These are phyloP conservation scores for Debaryomyces singareniensis DNA, from an alignment of 1,139 yeast genomes.

Conservation along the genomic window DNA sequence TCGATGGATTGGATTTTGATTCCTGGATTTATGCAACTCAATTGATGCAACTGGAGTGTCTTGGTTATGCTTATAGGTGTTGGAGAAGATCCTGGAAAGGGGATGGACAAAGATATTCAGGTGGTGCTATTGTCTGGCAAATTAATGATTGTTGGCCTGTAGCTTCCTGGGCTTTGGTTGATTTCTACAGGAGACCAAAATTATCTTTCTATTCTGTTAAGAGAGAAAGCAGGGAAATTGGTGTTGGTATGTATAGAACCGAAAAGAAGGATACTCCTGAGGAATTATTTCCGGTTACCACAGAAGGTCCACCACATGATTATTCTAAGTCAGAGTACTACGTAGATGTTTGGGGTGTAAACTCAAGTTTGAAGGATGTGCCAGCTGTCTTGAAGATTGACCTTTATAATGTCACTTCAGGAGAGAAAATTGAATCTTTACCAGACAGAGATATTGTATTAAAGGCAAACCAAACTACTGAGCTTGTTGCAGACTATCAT, in stretches of 20 bases:
- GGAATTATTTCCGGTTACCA: no score
- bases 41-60: slow-evolving; percentile 44
- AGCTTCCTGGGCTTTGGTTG: slow-evolving; percentile 41
- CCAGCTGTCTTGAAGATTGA: slow-evolving; percentile 20
- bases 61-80: no score
- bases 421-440: slow-evolving; percentile 19
- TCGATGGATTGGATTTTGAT: no score
- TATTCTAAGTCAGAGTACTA: slow-evolving; percentile 14
- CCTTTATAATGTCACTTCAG: slow-evolving; percentile 22
- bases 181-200: slow-evolving; percentile 33
- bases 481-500: slow-evolving; percentile 13
- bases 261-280: slow-evolving; percentile 12
- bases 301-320: slow-evolving; percentile 14
- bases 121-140: slow-evolving; percentile 50
- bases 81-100: no score
- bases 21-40: slow-evolving; percentile 45
- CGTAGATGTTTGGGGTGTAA: slow-evolving; percentile 40
- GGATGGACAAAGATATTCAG: no score
- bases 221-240: slow-evolving; percentile 32
- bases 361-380: slow-evolving; percentile 17
- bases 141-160: slow-evolving; percentile 49
- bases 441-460: slow-evolving; percentile 14
- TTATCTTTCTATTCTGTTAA: slow-evolving; percentile 40
- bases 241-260: slow-evolving; percentile 29
- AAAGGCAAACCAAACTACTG: slow-evolving; percentile 28